Evolutionary conservation across 202 grass and related monocot species (phyloP).

Genomic region (Eragrostis tef): DNA sequence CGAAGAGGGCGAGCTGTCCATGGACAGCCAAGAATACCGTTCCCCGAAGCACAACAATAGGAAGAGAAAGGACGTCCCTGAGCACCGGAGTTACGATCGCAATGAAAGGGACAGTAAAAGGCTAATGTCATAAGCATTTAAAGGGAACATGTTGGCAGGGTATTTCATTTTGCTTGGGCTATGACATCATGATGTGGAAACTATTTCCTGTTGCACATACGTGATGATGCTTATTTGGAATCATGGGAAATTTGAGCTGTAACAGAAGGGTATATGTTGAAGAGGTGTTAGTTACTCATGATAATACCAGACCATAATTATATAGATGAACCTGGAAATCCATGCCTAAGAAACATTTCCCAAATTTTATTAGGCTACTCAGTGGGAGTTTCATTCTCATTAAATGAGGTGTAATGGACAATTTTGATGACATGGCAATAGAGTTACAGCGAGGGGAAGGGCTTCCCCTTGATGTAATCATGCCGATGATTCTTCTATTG

Average conservation of each 20-base stretch:
- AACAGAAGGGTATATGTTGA: conserved; percentile 28
- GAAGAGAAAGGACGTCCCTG: conserved; percentile 55
- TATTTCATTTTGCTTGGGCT: conserved; percentile 11
- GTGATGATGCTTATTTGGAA: background rate
- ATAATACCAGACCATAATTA: background rate
- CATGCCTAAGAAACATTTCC: background rate
- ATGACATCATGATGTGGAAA: background rate
- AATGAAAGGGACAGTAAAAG: conserved; percentile 68
- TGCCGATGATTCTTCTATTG: no score
- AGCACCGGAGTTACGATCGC: conserved; percentile 33
- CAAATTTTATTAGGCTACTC: background rate
- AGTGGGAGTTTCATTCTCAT: no score
- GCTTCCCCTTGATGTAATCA: no score
- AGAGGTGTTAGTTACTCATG: background rate
- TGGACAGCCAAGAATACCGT: conserved; percentile 55
- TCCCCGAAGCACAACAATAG: conserved; percentile 40
- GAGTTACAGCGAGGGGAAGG: no score
- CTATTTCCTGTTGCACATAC: conserved; percentile 14
- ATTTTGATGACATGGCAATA: no score
- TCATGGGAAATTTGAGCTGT: conserved; percentile 27
- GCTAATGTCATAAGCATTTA: conserved; percentile 48
- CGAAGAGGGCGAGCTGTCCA: conserved; percentile 68
- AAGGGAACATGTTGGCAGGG: background rate
- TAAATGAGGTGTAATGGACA: no score
- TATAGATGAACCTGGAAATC: background rate